Base-by-base conservation (phyloP, 805 yeast genomes). In the Candida cerambycidarum region DNA sequence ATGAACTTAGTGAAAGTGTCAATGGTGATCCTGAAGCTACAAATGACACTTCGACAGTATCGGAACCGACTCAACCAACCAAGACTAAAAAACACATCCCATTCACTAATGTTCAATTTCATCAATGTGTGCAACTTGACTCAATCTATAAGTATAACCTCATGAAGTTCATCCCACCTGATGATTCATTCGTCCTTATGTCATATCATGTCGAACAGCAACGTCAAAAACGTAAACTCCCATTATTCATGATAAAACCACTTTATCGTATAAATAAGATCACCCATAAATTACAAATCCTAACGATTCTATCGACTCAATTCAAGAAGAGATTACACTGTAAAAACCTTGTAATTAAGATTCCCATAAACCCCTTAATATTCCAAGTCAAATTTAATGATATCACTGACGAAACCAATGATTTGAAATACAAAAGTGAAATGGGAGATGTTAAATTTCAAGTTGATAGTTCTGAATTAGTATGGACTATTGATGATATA, bases 161-260 rank as follows among this genome's bases (percentile, higher is more conserved):
- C 43, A 79, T 90, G 24, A 78, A 82, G 21, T 90, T 89, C 59
- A 79, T 85, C 13, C 97, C 97, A 12, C 97, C 97, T 0, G 97
- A 89, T 38, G 75, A 69, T 44, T 59, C 65, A 42, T 71, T 71
- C 39, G 53, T 56, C 2, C 53, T 69, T 2, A 59, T 71, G 56
- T 58, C 67, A 3, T 67, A 69, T 46, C 57, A 75, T 3, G 71
- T 70, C 32, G 77, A 76, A 14, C 63, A 65, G 29, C 69, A 61
- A 41, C 57, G 71, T 17, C 71, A 70, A 38, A 53, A 51, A 29
- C 42, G 53, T n/a, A 65, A 62, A 40, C 42, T 54, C 32, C 80
- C 82, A 1, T 54, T 78, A 25, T 49, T 78, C n/a, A 58, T 70
- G 65, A 59, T 77, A 3, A 58, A 57, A 25, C 76, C 75, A 6